Base-by-base conservation (phyloP, 1,284 basidiomycete species). In the Prillingera fragicola region DNA sequence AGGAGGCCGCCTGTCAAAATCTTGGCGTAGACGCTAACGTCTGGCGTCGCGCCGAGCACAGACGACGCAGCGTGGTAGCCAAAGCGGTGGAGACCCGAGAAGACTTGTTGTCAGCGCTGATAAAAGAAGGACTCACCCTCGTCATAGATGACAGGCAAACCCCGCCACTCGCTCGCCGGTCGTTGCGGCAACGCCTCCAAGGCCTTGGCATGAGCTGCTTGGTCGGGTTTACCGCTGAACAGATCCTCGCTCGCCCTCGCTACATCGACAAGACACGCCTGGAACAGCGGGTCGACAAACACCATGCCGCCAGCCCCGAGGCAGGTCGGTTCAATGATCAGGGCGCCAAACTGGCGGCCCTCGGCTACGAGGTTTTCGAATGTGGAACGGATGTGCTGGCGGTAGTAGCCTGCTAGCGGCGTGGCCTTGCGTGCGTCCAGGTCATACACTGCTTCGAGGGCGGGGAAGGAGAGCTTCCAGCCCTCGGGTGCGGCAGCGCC, bases 241-340 rank as follows among this genome's bases (percentile, higher is more conserved):
- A 78, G 56, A 43, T 73, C 69, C 15, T 57, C 60, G 45, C 70
- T 70, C 3, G 73, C 75, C 25, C 94, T 81, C 6, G 88, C 85
- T 3, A 81, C 78, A 56, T 95, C 88, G 36, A 96, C 75, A 48
- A 98, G 72, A 29, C 90, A 74, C 17, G 87, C 80, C 66, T 98
- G 94, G 77, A 94, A 97, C 26, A 98, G 81, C 1, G 94, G 94
- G 62, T 98, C 94, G 36, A 97, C 90, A 63, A 96, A 97, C 29
- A 92, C 76, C 94, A 97, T 97, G 0, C 94, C 94, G 0, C 89
- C 94, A 0, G 94, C 92, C 13, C 94, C 94, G 78, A 97, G 84
- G 23, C 95, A 80, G 13, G 95, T 77, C 0, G 94, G 94, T 66
- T 98, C 94, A 27, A 98, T 73, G 12, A 97, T 81, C 12, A 97